phyloP scores from a whole-genome alignment of 2,329 filamentous ascomycete genomes.

The Trichoderma sp. region DNA sequence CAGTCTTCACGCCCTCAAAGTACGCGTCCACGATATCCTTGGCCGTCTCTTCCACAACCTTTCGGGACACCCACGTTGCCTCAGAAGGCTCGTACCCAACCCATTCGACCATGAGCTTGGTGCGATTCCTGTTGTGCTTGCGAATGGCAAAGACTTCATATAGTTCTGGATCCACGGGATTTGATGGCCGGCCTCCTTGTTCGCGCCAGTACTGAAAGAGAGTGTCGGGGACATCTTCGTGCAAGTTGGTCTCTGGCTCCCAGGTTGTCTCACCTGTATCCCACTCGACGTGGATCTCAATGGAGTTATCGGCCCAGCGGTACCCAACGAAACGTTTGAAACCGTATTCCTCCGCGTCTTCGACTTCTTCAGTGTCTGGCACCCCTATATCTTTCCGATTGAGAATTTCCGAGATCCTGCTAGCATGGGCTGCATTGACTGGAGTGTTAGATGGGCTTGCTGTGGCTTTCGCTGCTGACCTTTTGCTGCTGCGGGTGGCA shows the following conservation, averaged over 20 bases:
- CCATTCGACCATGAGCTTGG: conserved; percentile 41
- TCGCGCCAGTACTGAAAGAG: conserved; percentile 40
- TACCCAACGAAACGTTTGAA: conserved; percentile 33
- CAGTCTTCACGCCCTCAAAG: conserved; percentile 24
- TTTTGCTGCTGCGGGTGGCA: neutral
- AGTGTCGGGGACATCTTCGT: conserved; percentile 36
- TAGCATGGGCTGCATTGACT: neutral
- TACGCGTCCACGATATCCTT: conserved; percentile 35
- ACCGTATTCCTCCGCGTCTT: conserved; percentile 24
- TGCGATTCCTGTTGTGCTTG: conserved; percentile 35
- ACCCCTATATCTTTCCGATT: neutral
- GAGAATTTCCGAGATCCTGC: neutral
- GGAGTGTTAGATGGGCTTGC: neutral
- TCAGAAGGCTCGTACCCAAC: conserved; percentile 37
- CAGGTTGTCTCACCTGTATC: conserved; percentile 36
- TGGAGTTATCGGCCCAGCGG: conserved; percentile 35
- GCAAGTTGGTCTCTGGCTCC: conserved; percentile 40
- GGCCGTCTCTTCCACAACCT: conserved; percentile 34
- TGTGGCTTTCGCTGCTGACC: neutral
- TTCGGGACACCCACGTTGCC: conserved; percentile 36
- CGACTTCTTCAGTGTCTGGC: neutral
- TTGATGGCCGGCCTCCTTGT: conserved; percentile 37
- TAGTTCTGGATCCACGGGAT: conserved; percentile 36
- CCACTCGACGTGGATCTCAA: conserved; percentile 40
- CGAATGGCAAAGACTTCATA: conserved; percentile 40